A percentile compares a stretch with the other conserved stretches of the same genome.
Conservation (phyloP, 23 red algal species). For the Pyropia yezoensis region DNA sequence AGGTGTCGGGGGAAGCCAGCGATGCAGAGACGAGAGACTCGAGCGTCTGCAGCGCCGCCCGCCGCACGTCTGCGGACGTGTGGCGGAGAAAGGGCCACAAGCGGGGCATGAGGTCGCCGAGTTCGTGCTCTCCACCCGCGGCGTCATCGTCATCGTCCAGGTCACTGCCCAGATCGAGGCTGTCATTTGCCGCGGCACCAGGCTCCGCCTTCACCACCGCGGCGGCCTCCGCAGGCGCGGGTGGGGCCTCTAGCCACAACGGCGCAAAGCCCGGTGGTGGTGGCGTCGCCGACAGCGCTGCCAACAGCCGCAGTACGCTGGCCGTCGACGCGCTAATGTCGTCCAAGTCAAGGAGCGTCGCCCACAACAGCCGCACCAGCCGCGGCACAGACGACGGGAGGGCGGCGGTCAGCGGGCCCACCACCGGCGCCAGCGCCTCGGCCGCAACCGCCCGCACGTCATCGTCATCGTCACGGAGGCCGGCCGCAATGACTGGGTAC, state of each 20-base stretch:
- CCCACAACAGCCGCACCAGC: conserved; percentile 60
- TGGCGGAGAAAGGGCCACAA: conserved; percentile 67
- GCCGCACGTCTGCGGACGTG: conserved; percentile 35
- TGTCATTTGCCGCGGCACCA: no score
- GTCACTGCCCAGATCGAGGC: no score
- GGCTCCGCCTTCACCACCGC: no score
- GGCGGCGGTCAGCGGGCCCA: conserved; percentile 10
- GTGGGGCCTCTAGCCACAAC: conserved; percentile 31
- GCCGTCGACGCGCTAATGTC: conserved; percentile 77
- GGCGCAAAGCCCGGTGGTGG: conserved; percentile 22
- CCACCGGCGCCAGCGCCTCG: conserved; percentile 59
- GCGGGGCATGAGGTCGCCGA: conserved; percentile 34
- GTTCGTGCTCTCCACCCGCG: no score
- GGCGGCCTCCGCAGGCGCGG: no score
- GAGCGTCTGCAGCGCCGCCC: conserved; percentile 47
- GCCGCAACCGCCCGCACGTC: conserved; percentile 79
- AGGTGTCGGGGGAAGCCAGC: no score
- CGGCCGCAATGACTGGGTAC: conserved; percentile 24
- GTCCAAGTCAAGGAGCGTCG: conserved; percentile 55
- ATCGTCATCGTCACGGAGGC: conserved; percentile 64
- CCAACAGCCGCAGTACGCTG: conserved; percentile 46
- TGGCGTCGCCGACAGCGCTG: conserved; percentile 18
- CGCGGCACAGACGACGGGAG: conserved; percentile 17
- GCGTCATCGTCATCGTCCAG: no score
- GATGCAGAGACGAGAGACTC: conserved; percentile 21